Evolutionary conservation across 148 eudicot genomes (phyloP).

Genomic region (Rhododendron henanense): DNA sequence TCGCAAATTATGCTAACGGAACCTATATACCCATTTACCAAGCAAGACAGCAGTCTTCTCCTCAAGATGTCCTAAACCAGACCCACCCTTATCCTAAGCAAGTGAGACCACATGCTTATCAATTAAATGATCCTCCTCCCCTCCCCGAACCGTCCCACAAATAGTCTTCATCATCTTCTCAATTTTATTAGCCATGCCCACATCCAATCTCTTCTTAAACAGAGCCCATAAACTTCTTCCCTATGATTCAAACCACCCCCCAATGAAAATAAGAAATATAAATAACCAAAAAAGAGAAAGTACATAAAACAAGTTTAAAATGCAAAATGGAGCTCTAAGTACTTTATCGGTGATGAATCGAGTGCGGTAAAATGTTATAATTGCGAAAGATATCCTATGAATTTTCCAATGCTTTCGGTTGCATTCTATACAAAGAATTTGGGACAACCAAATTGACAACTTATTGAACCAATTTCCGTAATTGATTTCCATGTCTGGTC

Average conservation of each 20-base stretch:
- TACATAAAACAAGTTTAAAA: not conserved
- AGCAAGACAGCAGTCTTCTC: not conserved
- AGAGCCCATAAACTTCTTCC: not conserved
- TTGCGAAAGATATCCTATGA: not conserved
- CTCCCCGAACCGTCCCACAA: not conserved
- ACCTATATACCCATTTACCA: not conserved
- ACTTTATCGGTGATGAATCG: not conserved
- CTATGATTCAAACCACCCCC: not conserved
- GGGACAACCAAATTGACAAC: not conserved
- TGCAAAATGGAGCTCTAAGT: not conserved
- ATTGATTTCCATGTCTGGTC: not conserved
- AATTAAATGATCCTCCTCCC: not conserved
- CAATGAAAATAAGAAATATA: not conserved
- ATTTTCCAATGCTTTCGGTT: not conserved
- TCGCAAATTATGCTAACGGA: not conserved
- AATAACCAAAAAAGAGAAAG: not conserved
- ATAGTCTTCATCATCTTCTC: not conserved
- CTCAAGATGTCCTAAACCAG: not conserved
- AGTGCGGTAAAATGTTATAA: not conserved
- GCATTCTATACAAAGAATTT: not conserved
- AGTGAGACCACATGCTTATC: not conserved
- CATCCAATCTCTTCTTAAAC: not conserved
- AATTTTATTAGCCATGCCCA: not conserved
- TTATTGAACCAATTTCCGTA: not conserved
- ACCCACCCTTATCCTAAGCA: not conserved